Percentiles rank a stretch among this genome's conserved stretches.
Evolutionary conservation across 176 grass and related monocot species (phyloP).

Genomic region (Panicum miliaceum): DNA sequence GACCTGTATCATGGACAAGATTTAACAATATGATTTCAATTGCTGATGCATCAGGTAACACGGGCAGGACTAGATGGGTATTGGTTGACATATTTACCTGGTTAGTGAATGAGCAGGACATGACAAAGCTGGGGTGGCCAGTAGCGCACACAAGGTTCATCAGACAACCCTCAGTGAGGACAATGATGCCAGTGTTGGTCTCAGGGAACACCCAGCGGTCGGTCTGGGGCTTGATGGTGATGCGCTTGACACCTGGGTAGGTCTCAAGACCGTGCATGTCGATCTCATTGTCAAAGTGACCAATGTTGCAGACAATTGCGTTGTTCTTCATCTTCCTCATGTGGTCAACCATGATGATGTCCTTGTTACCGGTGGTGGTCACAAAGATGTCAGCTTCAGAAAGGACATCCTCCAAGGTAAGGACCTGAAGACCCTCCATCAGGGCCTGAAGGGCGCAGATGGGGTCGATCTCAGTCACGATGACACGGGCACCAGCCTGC

Average conservation of each 20-base stretch:
- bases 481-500: constrained; percentile 95
- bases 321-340: constrained; percentile 99
- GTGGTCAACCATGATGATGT: constrained; percentile 97
- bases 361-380: constrained; percentile 98
- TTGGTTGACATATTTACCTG: constrained; percentile 54
- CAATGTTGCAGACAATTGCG: constrained; percentile 98
- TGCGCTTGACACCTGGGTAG: constrained; percentile 90
- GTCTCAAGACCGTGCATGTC: constrained; percentile 89
- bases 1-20: constrained; percentile 58
- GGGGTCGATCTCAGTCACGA: constrained; percentile 96
- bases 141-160: constrained; percentile 98
- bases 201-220: constrained; percentile 99
- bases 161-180: constrained; percentile 92
- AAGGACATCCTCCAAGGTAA: constrained; percentile 86
- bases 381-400: constrained; percentile 87
- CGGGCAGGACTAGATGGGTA: neutral
- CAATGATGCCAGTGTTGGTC: constrained; percentile 84
- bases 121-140: constrained; percentile 98
- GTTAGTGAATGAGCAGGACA: constrained; percentile 99
- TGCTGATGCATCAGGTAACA: neutral
- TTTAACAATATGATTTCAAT: neutral
- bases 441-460: constrained; percentile 97
- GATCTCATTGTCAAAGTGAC: constrained; percentile 98
- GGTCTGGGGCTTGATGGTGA: constrained; percentile 99
- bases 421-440: constrained; percentile 91